phyloP scores from a whole-genome alignment of 371 early-diverging fungal genomes.

The Haplosporangium sp. region DNA sequence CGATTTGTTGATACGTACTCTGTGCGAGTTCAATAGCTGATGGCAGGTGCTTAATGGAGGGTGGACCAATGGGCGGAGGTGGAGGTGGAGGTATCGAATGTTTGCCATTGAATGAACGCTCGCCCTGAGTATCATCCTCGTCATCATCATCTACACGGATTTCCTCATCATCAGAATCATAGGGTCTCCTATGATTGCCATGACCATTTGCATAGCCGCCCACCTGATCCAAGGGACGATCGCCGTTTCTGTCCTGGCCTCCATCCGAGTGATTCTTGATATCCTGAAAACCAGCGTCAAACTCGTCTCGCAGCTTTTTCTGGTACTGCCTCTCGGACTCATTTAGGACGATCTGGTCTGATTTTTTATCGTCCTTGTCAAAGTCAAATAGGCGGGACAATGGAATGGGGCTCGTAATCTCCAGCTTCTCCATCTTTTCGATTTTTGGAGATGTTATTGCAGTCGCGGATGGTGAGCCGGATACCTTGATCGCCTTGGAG shows the following conservation, averaged over 20 bases:
- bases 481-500: constrained; percentile 2
- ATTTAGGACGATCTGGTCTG: constrained; percentile 39
- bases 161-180: constrained; percentile 46
- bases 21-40: constrained; percentile 59
- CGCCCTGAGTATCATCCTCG: constrained; percentile 1
- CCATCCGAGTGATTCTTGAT: constrained; percentile 7
- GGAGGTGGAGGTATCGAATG: constrained; percentile 42
- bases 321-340: constrained; percentile 41
- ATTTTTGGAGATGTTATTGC: constrained; percentile 21
- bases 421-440: constrained; percentile 33
- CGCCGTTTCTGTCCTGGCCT: constrained; percentile 6
- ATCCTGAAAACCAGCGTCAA: constrained; percentile 41
- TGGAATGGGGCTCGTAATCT: constrained; percentile 42
- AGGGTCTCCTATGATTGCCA: constrained; percentile 2
- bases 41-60: constrained; percentile 40
- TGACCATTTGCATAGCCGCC: constrained; percentile 11
- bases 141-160: constrained; percentile 33
- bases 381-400: constrained; percentile 52
- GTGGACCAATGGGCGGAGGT: constrained; percentile 53
- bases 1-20: constrained; percentile 69
- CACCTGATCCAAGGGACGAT: not conserved
- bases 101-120: constrained; percentile 11
- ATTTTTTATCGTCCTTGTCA: constrained; percentile 44
- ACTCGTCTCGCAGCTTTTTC: constrained; percentile 35
- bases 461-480: constrained; percentile 9